A percentile compares a stretch with the other conserved stretches of the same genome.
These are phyloP conservation scores for Talaromyces thailandensis DNA, from an alignment of 495 filamentous ascomycete genomes.

Conservation along the genomic window DNA sequence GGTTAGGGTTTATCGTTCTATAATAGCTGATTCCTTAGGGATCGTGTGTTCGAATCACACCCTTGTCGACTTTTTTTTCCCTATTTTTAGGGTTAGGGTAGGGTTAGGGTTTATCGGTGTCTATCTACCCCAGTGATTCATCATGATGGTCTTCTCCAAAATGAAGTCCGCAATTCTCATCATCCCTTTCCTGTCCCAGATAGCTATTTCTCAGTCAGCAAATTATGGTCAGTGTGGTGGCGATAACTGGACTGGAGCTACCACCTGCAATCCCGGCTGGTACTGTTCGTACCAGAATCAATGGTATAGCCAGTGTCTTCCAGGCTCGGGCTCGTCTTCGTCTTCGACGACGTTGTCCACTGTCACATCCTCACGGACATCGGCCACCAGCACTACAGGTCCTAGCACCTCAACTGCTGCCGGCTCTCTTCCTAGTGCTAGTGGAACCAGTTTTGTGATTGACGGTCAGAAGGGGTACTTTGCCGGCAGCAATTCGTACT, in stretches of 20 bases:
- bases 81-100: no score
- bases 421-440: neutral
- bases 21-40: no score
- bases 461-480: slow-evolving; percentile 27
- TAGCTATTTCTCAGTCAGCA: slow-evolving; percentile 17
- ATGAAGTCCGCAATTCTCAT: slow-evolving; percentile 2
- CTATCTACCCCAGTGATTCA: no score
- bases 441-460: slow-evolving; percentile 11
- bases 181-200: slow-evolving; percentile 9
- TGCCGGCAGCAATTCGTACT: slow-evolving; percentile 61
- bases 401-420: neutral
- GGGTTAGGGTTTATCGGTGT: no score
- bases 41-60: no score
- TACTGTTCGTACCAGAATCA: slow-evolving; percentile 23
- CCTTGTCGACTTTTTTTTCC: no score
- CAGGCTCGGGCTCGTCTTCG: neutral
- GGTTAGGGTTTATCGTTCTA: no score
- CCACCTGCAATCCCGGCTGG: slow-evolving; percentile 21
- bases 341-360: neutral
- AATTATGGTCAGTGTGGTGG: slow-evolving; percentile 30
- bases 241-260: slow-evolving; percentile 16
- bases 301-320: slow-evolving; percentile 31
- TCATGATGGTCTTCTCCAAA: neutral
- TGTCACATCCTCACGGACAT: neutral
- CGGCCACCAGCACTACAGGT: neutral